Conservation (phyloP, 148 eudicot species). For the Camellia granthamiana region DNA sequence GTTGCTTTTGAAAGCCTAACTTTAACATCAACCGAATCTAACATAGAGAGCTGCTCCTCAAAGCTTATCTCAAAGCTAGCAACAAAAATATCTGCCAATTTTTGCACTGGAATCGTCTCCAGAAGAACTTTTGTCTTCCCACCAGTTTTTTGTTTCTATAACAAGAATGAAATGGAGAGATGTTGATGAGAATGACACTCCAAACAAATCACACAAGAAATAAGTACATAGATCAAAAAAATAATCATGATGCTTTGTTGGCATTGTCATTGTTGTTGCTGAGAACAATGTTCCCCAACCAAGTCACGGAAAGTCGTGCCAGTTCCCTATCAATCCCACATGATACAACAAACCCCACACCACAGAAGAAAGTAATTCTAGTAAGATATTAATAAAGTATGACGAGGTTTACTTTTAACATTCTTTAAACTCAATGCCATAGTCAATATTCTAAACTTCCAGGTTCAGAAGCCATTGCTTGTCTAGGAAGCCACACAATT, state of each 20-base stretch:
- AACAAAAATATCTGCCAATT: conserved; percentile 97
- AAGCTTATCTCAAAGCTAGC: conserved; percentile 99
- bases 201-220: conserved; percentile 10
- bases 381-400: no score
- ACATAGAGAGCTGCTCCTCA: conserved; percentile 95
- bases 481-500: not conserved
- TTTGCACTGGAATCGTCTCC: conserved; percentile 97
- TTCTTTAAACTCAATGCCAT: not conserved
- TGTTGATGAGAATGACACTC: not conserved
- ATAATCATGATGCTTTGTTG: not conserved
- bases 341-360: no score
- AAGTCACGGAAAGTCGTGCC: not conserved
- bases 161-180: conserved; percentile 13
- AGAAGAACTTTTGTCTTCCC: conserved; percentile 96
- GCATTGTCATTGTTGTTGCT: not conserved
- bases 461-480: not conserved
- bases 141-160: conserved; percentile 93
- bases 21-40: conserved; percentile 94
- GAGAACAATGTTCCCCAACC: not conserved
- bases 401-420: not conserved
- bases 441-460: not conserved
- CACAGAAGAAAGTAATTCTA: no score
- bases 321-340: no score
- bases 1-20: conserved; percentile 95
- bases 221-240: not conserved